These are phyloP conservation scores for Quercus engelmannii DNA, from an alignment of 306 rosid genomes.

Conservation along the genomic window DNA sequence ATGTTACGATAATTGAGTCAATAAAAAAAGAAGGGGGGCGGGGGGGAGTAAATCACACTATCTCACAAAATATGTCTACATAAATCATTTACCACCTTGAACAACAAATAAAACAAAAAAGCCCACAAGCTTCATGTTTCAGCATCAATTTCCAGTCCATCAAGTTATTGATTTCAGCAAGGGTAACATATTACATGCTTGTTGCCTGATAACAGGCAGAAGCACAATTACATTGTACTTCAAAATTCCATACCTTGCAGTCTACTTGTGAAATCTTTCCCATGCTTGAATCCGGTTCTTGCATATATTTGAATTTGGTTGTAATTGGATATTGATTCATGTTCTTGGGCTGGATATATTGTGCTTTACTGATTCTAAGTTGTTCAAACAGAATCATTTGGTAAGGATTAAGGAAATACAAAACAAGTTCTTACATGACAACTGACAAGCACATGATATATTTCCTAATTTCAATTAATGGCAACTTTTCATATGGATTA, in stretches of 20 bases:
- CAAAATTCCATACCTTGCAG: neutral
- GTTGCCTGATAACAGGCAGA: neutral
- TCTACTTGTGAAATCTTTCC: neutral
- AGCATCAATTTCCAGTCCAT: neutral
- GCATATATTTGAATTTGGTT: neutral
- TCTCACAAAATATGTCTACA: neutral
- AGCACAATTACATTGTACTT: neutral
- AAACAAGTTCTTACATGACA: neutral
- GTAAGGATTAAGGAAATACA: neutral
- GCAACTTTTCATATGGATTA: neutral
- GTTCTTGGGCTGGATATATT: neutral
- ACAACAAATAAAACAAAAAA: neutral
- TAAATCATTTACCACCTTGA: neutral
- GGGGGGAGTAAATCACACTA: too few relatives aligned
- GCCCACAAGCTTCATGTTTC: neutral
- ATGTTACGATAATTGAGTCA: too few relatives aligned
- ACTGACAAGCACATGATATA: neutral
- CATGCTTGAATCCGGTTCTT: neutral
- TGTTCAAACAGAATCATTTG: neutral
- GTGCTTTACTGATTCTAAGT: neutral
- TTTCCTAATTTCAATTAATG: neutral
- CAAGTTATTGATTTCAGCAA: neutral
- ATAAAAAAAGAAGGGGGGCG: too few relatives aligned
- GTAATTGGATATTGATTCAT: neutral
- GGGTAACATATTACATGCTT: neutral